phyloP scores from a whole-genome alignment of 2,329 filamentous ascomycete genomes.

The Reticulascus tulasneorum region DNA sequence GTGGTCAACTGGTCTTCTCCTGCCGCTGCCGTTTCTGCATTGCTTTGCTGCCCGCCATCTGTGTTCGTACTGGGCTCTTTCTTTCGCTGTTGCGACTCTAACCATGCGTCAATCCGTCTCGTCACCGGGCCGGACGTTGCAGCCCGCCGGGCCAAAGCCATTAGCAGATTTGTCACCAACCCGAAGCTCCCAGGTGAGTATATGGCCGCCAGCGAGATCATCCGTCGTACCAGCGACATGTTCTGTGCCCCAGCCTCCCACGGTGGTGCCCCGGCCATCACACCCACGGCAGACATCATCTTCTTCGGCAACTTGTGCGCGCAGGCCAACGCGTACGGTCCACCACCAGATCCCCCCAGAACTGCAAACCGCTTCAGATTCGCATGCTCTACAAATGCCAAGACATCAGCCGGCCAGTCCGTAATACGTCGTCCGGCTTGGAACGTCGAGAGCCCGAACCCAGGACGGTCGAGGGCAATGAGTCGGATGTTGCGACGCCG shows the following conservation, averaged over 20 bases:
- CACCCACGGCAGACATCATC: constrained; percentile 29
- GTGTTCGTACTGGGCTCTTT: constrained; percentile 4
- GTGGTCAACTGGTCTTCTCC: constrained; percentile 12
- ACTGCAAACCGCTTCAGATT: constrained; percentile 24
- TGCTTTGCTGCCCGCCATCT: not conserved
- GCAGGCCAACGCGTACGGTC: constrained; percentile 31
- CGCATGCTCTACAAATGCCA: constrained; percentile 21
- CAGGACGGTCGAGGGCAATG: constrained; percentile 36
- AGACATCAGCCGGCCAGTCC: constrained; percentile 30
- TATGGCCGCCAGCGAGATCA: constrained; percentile 18
- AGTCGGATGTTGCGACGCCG: constrained; percentile 24
- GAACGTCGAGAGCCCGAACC: constrained; percentile 34
- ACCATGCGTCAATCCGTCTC: no score
- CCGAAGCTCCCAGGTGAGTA: constrained; percentile 18
- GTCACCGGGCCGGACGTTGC: constrained; percentile 13
- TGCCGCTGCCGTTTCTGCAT: constrained; percentile 4
- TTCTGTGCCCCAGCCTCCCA: constrained; percentile 28
- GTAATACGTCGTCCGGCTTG: constrained; percentile 24
- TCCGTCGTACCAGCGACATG: constrained; percentile 22
- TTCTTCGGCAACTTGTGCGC: constrained; percentile 22
- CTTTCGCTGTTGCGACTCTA: constrained; percentile 6
- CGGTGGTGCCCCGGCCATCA: constrained; percentile 31
- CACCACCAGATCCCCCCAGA: constrained; percentile 30
- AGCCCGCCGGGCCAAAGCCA: constrained; percentile 19
- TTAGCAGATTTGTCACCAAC: constrained; percentile 15